Evolutionary conservation across 495 filamentous ascomycete genomes (phyloP).

Genomic region (Lasiosphaeria miniovina): DNA sequence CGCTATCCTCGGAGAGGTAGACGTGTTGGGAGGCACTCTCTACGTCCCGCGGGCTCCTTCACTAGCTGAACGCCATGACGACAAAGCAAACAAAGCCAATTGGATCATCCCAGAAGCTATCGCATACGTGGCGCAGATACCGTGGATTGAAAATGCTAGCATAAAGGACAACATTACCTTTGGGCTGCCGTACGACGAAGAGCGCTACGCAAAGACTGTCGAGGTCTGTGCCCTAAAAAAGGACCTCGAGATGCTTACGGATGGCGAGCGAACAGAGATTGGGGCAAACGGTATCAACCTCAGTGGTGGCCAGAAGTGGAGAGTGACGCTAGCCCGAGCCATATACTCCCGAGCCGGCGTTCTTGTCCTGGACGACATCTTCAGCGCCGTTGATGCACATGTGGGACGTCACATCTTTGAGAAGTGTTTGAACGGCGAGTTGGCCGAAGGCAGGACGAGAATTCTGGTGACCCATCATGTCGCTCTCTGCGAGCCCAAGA

Average conservation of each 20-base stretch:
- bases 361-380: constrained; percentile 81
- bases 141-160: constrained; percentile 82
- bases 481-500: constrained; percentile 63
- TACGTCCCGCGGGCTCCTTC: constrained; percentile 48
- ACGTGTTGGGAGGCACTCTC: constrained; percentile 51
- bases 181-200: constrained; percentile 63
- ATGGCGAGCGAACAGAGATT: constrained; percentile 76
- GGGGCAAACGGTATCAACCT: constrained; percentile 81
- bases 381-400: constrained; percentile 70
- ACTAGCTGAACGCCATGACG: constrained; percentile 48
- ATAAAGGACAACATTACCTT: constrained; percentile 75
- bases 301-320: constrained; percentile 81
- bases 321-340: constrained; percentile 73
- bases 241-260: constrained; percentile 69
- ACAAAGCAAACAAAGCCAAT: constrained; percentile 58
- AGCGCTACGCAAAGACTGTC: constrained; percentile 63
- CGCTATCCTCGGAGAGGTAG: constrained; percentile 63
- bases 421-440: constrained; percentile 64
- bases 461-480: constrained; percentile 83
- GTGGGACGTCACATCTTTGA: constrained; percentile 77
- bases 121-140: constrained; percentile 77
- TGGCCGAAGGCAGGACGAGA: constrained; percentile 67
- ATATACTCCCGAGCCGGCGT: constrained; percentile 78
- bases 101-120: constrained; percentile 69
- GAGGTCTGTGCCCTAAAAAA: constrained; percentile 68